Evolutionary conservation across 495 filamentous ascomycete genomes (phyloP), one percentile per base, ranked within the genome.

Genomic region (Xylaria intraflava): DNA sequence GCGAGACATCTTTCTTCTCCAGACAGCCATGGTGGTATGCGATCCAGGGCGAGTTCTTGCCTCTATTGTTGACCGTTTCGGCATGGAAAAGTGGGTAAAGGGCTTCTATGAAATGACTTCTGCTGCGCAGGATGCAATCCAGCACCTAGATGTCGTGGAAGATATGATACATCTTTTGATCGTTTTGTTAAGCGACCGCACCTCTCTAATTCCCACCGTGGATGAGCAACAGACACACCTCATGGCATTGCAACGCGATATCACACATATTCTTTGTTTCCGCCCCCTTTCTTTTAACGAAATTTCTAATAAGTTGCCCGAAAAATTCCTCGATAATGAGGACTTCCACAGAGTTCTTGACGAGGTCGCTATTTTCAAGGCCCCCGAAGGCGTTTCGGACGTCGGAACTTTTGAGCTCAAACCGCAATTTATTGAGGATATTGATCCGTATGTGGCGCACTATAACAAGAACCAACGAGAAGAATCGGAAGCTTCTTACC

Each of bases 391-490:
- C 8, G 65, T 99, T 31, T 88, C 86, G 27, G 93, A 97, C 68
- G 85, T 88, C 9, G 93, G 93, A 24, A 95, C 87, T 0, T 97
- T 99, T 60, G 90, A 95, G 63, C 74, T 99, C 38, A 95, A 92
- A 68, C 80, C 84, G 0, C 78, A 95, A 50, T 89, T 84, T 57
- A 76, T 95, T 24, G 85, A 87, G 49, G 78, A 94, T 23, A 81
- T 97, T 26, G 93, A 99, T 66, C 93, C 93, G 4, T 99, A 96
- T 63, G 89, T 89, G 60, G 85, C 90, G 12, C 88, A 96, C 59
- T 99, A 93, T 70, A 90, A 82, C 57, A 94, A 95, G 68, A 97
- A 97, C 65, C 94, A 97, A 67, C 86, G 93, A 23, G 93, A 99
- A 61, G 93, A 99, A 65, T 88, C 91, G 0, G 93, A 99, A 71